Evolutionary conservation across 1,284 basidiomycete genomes (phyloP).

Genomic region (Thecaphora thlaspeos): DNA sequence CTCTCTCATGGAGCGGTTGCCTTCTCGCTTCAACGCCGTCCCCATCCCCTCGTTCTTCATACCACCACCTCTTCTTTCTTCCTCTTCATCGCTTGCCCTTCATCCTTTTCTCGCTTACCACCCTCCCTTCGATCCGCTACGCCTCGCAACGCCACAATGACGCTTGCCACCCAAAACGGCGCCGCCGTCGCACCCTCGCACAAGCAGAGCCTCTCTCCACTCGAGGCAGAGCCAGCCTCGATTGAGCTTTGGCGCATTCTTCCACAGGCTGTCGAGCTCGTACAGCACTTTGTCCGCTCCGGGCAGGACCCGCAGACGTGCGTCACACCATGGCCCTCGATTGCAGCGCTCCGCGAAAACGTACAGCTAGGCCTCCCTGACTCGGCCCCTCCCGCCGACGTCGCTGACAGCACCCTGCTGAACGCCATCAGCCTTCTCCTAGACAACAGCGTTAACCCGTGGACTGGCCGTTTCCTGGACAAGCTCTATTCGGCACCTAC

Average conservation of each 20-base stretch:
- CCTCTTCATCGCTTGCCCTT: too few relatives aligned
- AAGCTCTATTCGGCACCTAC: slow-evolving; percentile 59
- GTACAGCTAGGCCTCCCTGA: slow-evolving; percentile 26
- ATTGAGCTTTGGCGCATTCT: slow-evolving; percentile 29
- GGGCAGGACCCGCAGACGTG: slow-evolving; percentile 21
- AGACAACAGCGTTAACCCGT: slow-evolving; percentile 50
- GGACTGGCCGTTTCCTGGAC: slow-evolving; percentile 52
- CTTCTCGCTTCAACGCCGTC: too few relatives aligned
- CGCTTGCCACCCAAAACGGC: too few relatives aligned
- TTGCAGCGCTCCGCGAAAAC: slow-evolving; percentile 21
- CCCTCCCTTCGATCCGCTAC: too few relatives aligned
- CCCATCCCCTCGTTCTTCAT: too few relatives aligned
- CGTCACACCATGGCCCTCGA: slow-evolving; percentile 30
- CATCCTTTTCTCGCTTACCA: too few relatives aligned
- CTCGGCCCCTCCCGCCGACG: background rate
- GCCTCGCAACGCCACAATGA: too few relatives aligned
- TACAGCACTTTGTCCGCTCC: slow-evolving; percentile 24
- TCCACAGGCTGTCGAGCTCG: slow-evolving; percentile 20
- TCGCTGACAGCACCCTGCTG: slow-evolving; percentile 25
- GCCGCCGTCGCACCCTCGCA: too few relatives aligned
- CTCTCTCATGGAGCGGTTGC: too few relatives aligned
- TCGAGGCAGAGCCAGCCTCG: slow-evolving; percentile 25
- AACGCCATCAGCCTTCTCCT: slow-evolving; percentile 32
- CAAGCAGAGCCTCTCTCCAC: slow-evolving; percentile 12
- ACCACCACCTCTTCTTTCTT: too few relatives aligned